Evolutionary conservation across 257 asterid genomes (phyloP), one percentile per base, ranked within the genome.

Genomic region (Phtheirospermum japonicum): DNA sequence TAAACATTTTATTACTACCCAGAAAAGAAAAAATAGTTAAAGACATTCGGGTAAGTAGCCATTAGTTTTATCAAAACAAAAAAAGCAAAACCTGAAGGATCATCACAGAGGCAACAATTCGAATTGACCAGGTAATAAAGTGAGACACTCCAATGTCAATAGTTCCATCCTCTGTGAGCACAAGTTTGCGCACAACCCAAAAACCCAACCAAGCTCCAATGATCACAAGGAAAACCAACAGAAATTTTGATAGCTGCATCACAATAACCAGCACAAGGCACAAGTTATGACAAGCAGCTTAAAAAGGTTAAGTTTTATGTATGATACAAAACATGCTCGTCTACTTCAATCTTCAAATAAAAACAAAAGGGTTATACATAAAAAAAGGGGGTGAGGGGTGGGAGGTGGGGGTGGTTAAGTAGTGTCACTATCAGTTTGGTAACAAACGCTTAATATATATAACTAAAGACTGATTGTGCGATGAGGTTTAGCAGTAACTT

Each of bases 181-280:
- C 87, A 73, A 88, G 77, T 80, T 89, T 92, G 72, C 84, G 97
- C 49, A 92, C 95, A 63, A 75, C 88, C 97, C 92, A 86, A 74
- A 80, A 92, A 45, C 98, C 98, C 79, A 89, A 71, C 92, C 95
- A 88, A 60, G 98, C 90, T 78, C 98, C 98, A 56, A 72, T 61
- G 72, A 92, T 82, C 54, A 69, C 79, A 67, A 86, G 80, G 75
- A 89, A 86, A 64, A 83, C 76, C 69, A 77, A 71, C 80, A 86
- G 71, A 73, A 88, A 77, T 54, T 76, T 68, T 43, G 80, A 80
- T 51, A 92, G 73, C 97, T 92, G 88, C 81, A 76, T 42, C 42
- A 71, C n/a, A 26, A 50, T 20, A 20, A 50, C n/a, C 12, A 70
- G 7, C 18, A n/a, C 4, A n/a, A 2, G 8, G n/a, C n/a, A n/a